phyloP scores from a whole-genome alignment of 2,329 filamentous ascomycete species.

The Torrubiella hemipterigena region DNA sequence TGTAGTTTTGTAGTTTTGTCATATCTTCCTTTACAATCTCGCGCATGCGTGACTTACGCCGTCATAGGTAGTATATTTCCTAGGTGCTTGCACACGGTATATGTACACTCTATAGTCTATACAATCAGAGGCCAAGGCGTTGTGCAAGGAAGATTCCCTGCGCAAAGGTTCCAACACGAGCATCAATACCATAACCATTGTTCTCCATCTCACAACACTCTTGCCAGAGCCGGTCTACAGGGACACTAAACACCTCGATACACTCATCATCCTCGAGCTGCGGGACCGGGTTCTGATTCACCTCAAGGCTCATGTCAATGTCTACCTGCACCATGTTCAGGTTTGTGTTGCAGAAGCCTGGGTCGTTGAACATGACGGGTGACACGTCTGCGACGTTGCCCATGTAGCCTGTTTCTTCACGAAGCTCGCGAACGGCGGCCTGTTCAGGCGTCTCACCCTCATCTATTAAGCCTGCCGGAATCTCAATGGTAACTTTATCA shows the following conservation, averaged over 20 bases:
- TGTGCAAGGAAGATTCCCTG: slow-evolving; percentile 68
- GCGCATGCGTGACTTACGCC: no score
- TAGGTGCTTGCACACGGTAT: no score
- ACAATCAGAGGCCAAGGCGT: no score
- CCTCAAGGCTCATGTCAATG: slow-evolving; percentile 56
- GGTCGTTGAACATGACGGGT: slow-evolving; percentile 56
- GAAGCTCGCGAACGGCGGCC: slow-evolving; percentile 51
- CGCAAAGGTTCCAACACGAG: slow-evolving; percentile 63
- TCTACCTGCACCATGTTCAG: slow-evolving; percentile 59
- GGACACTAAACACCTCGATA: slow-evolving; percentile 66
- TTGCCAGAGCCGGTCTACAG: slow-evolving; percentile 49
- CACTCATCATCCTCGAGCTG: slow-evolving; percentile 71
- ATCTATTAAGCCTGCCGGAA: slow-evolving; percentile 54
- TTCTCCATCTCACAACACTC: slow-evolving; percentile 55
- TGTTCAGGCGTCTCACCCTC: slow-evolving; percentile 48
- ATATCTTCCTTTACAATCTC: no score
- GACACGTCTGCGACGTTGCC: slow-evolving; percentile 43
- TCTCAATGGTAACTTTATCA: slow-evolving; percentile 46
- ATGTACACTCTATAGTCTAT: no score
- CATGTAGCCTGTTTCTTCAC: slow-evolving; percentile 56
- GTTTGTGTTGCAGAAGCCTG: slow-evolving; percentile 56
- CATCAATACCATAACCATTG: slow-evolving; percentile 68
- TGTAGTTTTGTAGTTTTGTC: no score
- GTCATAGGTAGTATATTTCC: no score
- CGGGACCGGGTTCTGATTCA: slow-evolving; percentile 58